Conservation (phyloP, 2,329 filamentous ascomycete genomes). For the Fusarium virguliforme region DNA sequence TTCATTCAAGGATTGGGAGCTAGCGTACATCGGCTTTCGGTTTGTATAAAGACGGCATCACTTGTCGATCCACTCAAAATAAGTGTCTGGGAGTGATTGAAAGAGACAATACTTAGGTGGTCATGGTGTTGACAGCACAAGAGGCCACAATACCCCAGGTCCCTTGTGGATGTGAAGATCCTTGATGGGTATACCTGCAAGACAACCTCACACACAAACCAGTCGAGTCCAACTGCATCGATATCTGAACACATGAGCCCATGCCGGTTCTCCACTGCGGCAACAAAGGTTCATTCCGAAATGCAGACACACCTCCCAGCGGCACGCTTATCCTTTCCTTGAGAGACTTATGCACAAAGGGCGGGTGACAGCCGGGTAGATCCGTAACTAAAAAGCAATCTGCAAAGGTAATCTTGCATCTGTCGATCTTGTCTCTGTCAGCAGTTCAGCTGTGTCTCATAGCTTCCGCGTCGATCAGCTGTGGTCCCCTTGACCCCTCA, state of each 20-base stretch:
- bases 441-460: not conserved
- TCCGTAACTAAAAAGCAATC: not conserved
- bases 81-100: not conserved
- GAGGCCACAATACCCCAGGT: not conserved
- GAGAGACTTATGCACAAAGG: not conserved
- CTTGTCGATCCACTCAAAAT: not conserved
- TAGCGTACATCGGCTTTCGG: not conserved
- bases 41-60: not conserved
- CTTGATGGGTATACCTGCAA: not conserved
- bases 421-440: not conserved
- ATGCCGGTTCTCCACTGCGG: not conserved
- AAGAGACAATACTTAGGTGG: not conserved
- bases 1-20: not conserved
- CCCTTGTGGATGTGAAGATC: not conserved
- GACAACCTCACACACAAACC: not conserved
- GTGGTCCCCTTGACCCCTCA: too few relatives aligned
- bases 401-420: not conserved
- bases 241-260: fast-evolving
- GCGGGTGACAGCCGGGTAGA: not conserved
- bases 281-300: not conserved
- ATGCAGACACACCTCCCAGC: not conserved
- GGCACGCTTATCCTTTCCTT: not conserved
- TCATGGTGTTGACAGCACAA: too few relatives aligned
- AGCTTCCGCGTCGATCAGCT: not conserved
- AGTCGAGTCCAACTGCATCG: not conserved